Conservation (phyloP, 2,329 filamentous ascomycete species). For the Penicillium sclerotiorum region DNA sequence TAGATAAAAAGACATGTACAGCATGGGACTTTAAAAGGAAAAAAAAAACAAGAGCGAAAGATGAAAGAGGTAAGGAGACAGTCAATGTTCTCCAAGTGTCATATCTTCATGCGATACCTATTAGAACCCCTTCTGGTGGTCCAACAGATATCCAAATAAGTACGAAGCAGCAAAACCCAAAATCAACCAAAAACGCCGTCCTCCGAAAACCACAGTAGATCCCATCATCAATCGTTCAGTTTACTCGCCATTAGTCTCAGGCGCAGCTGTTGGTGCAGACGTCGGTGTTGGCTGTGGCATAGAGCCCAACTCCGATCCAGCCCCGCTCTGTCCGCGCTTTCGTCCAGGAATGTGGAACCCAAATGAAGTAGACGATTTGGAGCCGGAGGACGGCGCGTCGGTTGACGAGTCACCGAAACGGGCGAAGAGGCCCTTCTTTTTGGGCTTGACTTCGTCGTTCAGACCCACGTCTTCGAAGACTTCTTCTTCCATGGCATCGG, state of each 20-base stretch:
- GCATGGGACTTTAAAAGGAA: not conserved
- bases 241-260: conserved; percentile 25
- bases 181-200: not conserved
- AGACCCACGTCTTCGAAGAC: conserved; percentile 89
- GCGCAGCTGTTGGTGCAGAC: conserved; percentile 2
- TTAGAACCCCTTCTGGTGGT: not conserved
- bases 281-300: conserved; percentile 51
- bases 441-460: conserved; percentile 71
- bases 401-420: conserved; percentile 68
- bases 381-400: conserved; percentile 41
- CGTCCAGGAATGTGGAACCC: conserved; percentile 71
- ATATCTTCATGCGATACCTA: not conserved
- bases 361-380: conserved; percentile 50
- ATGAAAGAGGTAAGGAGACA: not conserved
- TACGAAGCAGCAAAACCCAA: not conserved
- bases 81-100: not conserved
- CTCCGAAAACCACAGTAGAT: conserved; percentile 2
- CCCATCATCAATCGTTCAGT: conserved; percentile 16
- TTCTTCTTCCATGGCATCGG: conserved; percentile 72
- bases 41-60: not conserved
- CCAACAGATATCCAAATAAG: not conserved
- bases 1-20: conserved; percentile 15
- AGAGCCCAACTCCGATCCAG: conserved; percentile 69
- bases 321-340: conserved; percentile 71
- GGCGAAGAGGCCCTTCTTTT: conserved; percentile 76